A percentile compares a stretch with the other conserved stretches of the same genome.
Conservation (phyloP, 495 filamentous ascomycete species). For the Hypomontagnella monticulosa region DNA sequence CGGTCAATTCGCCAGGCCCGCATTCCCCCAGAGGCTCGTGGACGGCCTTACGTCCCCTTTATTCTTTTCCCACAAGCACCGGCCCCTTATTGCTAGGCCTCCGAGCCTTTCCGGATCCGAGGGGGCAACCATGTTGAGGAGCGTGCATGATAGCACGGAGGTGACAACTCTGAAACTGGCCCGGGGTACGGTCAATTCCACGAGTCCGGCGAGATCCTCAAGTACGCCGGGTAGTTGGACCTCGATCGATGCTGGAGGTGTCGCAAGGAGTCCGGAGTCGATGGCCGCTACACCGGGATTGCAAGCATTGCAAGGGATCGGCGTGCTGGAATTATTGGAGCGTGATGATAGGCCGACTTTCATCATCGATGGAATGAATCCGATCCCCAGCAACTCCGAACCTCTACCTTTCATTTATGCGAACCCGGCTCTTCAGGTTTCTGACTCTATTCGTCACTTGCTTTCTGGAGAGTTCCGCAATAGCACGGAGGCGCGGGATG, state of each 20-base stretch:
- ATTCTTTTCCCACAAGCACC: constrained; percentile 66
- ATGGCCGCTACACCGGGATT: constrained; percentile 50
- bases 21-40: constrained; percentile 35
- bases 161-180: constrained; percentile 73
- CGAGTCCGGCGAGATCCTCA: constrained; percentile 59
- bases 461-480: constrained; percentile 57
- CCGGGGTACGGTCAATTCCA: constrained; percentile 62
- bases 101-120: constrained; percentile 65
- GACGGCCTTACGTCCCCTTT: constrained; percentile 58
- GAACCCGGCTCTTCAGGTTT: constrained; percentile 65
- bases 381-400: constrained; percentile 60
- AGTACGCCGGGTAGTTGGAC: constrained; percentile 59
- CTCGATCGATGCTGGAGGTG: constrained; percentile 52
- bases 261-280: constrained; percentile 55
- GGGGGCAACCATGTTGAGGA: constrained; percentile 67
- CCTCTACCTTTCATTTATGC: constrained; percentile 66
- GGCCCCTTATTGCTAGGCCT: constrained; percentile 57
- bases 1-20: constrained; percentile 40
- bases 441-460: constrained; percentile 57
- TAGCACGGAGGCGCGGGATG: constrained; percentile 45
- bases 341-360: constrained; percentile 75
- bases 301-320: constrained; percentile 64
- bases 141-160: constrained; percentile 57
- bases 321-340: constrained; percentile 71
- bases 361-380: constrained; percentile 68